Conservation (phyloP, 495 filamentous ascomycete species). For the Bacidia rubella region DNA sequence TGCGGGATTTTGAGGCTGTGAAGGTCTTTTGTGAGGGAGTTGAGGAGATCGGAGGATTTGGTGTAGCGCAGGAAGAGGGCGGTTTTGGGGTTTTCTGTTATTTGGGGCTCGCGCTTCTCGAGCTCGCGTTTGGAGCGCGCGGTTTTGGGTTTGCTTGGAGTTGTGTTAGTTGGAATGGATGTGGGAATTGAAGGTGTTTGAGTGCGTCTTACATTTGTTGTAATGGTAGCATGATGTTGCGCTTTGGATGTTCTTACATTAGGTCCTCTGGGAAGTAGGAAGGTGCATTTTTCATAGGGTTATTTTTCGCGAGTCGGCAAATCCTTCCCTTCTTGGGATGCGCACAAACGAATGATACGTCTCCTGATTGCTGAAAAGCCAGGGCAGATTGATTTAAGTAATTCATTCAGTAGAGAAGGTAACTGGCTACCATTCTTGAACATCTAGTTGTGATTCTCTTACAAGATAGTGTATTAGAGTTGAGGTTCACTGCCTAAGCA, state of each 20-base stretch:
- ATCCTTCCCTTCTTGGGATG: no score
- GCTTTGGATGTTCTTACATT: background rate
- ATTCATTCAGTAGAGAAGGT: no score
- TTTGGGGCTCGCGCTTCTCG: slow-evolving; percentile 80
- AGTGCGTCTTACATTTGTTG: slow-evolving; percentile 32
- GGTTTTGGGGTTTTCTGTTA: slow-evolving; percentile 73
- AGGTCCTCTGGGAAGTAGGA: background rate
- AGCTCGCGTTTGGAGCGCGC: slow-evolving; percentile 87
- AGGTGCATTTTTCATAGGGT: background rate
- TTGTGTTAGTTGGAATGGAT: slow-evolving; percentile 3
- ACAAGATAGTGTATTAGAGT: no score
- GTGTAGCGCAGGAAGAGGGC: slow-evolving; percentile 77
- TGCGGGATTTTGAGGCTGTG: slow-evolving; percentile 66
- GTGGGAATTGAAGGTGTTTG: slow-evolving; percentile 4
- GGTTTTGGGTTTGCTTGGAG: slow-evolving; percentile 72
- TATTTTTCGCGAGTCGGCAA: slow-evolving; percentile 1
- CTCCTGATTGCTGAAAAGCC: no score
- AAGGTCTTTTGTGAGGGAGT: slow-evolving; percentile 71
- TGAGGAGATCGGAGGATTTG: slow-evolving; percentile 60
- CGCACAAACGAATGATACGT: no score
- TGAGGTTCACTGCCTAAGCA: no score
- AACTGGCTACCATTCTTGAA: no score
- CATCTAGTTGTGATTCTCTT: no score
- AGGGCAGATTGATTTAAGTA: no score
- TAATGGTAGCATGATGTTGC: slow-evolving; percentile 15